These are phyloP conservation scores for Coemansia sp. DNA, from an alignment of 192 early-diverging fungal species.

Conservation along the genomic window DNA sequence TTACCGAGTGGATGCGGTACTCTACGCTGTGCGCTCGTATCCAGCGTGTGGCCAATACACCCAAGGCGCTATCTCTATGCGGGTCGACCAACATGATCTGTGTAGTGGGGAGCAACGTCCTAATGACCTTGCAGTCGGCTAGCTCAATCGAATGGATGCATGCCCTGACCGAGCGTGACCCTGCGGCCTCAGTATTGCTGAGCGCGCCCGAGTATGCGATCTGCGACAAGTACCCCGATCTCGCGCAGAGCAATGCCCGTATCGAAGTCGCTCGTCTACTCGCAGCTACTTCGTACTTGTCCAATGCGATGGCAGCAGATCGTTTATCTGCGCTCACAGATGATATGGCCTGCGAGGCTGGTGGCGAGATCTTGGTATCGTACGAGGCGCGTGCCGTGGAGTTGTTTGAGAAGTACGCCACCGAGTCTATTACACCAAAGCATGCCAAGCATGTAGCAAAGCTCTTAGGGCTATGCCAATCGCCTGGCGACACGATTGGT, in stretches of 20 bases:
- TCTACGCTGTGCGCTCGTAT: conserved; percentile 44
- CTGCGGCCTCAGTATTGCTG: conserved; percentile 29
- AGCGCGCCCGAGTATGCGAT: conserved; percentile 17
- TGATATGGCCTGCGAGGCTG: conserved; percentile 34
- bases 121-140: conserved; percentile 25
- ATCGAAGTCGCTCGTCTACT: conserved; percentile 23
- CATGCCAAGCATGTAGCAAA: conserved; percentile 17
- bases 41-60: conserved; percentile 36
- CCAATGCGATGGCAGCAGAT: conserved; percentile 9
- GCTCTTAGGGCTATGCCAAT: conserved; percentile 24
- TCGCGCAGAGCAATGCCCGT: conserved; percentile 27
- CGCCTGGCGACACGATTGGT: conserved; percentile 23
- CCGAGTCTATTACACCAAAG: conserved; percentile 5
- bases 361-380: conserved; percentile 45
- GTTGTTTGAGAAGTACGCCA: conserved; percentile 37
- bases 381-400: conserved; percentile 34
- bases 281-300: conserved; percentile 24
- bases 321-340: conserved; percentile 15
- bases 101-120: conserved; percentile 17
- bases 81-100: conserved; percentile 32
- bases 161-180: conserved; percentile 18
- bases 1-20: conserved; percentile 56
- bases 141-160: conserved; percentile 40
- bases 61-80: conserved; percentile 33
- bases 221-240: conserved; percentile 12